A percentile compares a stretch with the other conserved stretches of the same genome.
Evolutionary conservation across 2,329 filamentous ascomycete species (phyloP).

Genomic region (Helotiales sp.): DNA sequence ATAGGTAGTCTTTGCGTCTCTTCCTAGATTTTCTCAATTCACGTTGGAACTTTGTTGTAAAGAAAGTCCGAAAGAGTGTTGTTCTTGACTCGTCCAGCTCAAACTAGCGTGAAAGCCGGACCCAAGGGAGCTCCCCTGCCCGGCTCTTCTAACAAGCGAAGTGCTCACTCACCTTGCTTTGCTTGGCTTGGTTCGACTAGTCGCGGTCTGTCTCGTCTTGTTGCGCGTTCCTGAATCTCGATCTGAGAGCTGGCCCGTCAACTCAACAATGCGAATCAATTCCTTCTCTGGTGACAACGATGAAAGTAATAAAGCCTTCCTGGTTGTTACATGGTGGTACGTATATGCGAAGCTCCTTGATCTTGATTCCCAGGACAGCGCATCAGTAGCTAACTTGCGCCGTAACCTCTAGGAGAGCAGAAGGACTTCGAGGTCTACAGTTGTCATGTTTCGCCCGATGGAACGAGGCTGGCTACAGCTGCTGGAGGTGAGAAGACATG

Average conservation of each 20-base stretch:
- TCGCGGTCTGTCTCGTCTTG: slow-evolving; percentile 25
- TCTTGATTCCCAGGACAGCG: slow-evolving; percentile 26
- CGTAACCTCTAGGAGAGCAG: slow-evolving; percentile 72
- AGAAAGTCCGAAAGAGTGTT: neutral
- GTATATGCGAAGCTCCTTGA: slow-evolving; percentile 28
- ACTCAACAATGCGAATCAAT: slow-evolving; percentile 39
- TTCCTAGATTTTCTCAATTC: too few species aligned
- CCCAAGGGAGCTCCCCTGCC: neutral
- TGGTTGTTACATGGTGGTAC: slow-evolving; percentile 93
- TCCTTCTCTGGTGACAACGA: slow-evolving; percentile 46
- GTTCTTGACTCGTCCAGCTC: neutral
- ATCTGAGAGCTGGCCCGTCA: slow-evolving; percentile 16
- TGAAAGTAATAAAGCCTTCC: slow-evolving; percentile 91
- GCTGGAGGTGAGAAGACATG: slow-evolving; percentile 72
- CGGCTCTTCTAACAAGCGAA: slow-evolving; percentile 26
- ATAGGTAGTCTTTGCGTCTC: too few species aligned
- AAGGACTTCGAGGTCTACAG: slow-evolving; percentile 99
- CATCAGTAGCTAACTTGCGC: slow-evolving; percentile 36
- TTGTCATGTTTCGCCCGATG: slow-evolving; percentile 95
- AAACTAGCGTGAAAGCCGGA: slow-evolving; percentile 4
- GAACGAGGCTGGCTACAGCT: slow-evolving; percentile 87
- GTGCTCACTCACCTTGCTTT: too few species aligned
- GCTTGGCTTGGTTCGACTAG: slow-evolving; percentile 29
- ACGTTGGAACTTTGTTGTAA: neutral
- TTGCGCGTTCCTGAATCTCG: slow-evolving; percentile 20